Evolutionary conservation across 495 filamentous ascomycete species (phyloP).

Genomic region (Daldinia concentrica): DNA sequence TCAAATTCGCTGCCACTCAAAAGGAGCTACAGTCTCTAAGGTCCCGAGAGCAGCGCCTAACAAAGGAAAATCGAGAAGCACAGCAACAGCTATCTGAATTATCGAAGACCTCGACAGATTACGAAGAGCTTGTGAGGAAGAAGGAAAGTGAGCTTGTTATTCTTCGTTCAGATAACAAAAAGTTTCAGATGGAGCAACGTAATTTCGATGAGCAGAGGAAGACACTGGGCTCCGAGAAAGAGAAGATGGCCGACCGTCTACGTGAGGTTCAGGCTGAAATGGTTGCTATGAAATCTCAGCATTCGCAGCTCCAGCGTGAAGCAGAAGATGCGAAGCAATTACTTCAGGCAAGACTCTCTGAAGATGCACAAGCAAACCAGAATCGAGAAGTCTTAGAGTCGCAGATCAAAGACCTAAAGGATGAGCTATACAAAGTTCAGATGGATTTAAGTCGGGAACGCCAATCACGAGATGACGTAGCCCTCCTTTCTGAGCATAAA

Average conservation of each 20-base stretch:
- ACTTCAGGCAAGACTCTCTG: constrained; percentile 86
- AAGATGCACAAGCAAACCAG: constrained; percentile 86
- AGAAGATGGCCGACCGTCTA: constrained; percentile 78
- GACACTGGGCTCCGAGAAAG: constrained; percentile 74
- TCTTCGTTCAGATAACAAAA: constrained; percentile 82
- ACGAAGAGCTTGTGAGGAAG: constrained; percentile 88
- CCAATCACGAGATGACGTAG: constrained; percentile 96
- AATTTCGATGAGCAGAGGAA: constrained; percentile 78
- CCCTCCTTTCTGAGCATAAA: constrained; percentile 90
- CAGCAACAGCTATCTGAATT: constrained; percentile 87
- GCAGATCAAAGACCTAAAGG: constrained; percentile 87
- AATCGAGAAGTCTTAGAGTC: constrained; percentile 86
- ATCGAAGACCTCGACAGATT: constrained; percentile 89
- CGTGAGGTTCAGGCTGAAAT: constrained; percentile 87
- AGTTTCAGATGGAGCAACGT: constrained; percentile 78
- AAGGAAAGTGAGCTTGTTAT: constrained; percentile 94
- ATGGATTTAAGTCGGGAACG: constrained; percentile 89
- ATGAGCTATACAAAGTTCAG: constrained; percentile 83
- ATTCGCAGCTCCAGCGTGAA: constrained; percentile 83
- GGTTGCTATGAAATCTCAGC: constrained; percentile 85
- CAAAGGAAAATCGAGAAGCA: constrained; percentile 83
- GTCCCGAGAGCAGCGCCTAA: constrained; percentile 75
- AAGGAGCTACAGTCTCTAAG: constrained; percentile 80
- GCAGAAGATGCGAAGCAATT: constrained; percentile 86
- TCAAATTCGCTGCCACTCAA: constrained; percentile 82